Percentiles rank a stretch among this genome's conserved stretches.
phyloP scores from a whole-genome alignment of 345 rosid species.

The Syzygium aqueum region DNA sequence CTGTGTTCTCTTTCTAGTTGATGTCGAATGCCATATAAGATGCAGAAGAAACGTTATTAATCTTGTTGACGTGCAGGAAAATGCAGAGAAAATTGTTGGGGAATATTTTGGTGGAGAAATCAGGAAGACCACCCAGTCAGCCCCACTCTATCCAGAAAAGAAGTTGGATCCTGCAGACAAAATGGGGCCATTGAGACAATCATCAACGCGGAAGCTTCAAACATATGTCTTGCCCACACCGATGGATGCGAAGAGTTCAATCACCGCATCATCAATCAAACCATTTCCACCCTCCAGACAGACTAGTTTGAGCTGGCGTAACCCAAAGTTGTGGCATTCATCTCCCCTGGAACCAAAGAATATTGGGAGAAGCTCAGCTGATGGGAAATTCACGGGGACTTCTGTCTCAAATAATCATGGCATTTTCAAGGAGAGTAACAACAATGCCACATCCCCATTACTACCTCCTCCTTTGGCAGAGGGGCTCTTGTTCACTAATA shows the following conservation, averaged over 20 bases:
- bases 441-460: conserved; percentile 22
- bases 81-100: conserved; percentile 16
- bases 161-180: conserved; percentile 39
- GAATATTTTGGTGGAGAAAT: conserved; percentile 28
- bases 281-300: conserved; percentile 24
- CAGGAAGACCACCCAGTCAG: conserved; percentile 53
- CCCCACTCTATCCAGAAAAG: conserved; percentile 60
- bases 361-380: conserved; percentile 15
- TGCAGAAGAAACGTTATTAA: background rate
- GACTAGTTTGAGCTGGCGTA: conserved; percentile 20
- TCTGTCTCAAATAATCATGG: conserved; percentile 16
- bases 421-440: conserved; percentile 56
- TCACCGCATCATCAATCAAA: conserved; percentile 19
- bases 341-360: conserved; percentile 59
- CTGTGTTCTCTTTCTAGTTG: background rate
- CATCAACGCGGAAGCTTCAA: conserved; percentile 48
- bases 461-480: conserved; percentile 56
- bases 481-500: conserved; percentile 37
- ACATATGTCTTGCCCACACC: conserved; percentile 92
- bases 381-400: conserved; percentile 33
- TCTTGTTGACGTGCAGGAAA: conserved; percentile 39
- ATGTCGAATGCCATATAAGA: background rate
- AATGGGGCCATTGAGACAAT: conserved; percentile 40
- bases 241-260: conserved; percentile 40
- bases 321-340: conserved; percentile 52